These are phyloP conservation scores for Helotiales sp. DNA, from an alignment of 2,329 filamentous ascomycete genomes.

Conservation along the genomic window DNA sequence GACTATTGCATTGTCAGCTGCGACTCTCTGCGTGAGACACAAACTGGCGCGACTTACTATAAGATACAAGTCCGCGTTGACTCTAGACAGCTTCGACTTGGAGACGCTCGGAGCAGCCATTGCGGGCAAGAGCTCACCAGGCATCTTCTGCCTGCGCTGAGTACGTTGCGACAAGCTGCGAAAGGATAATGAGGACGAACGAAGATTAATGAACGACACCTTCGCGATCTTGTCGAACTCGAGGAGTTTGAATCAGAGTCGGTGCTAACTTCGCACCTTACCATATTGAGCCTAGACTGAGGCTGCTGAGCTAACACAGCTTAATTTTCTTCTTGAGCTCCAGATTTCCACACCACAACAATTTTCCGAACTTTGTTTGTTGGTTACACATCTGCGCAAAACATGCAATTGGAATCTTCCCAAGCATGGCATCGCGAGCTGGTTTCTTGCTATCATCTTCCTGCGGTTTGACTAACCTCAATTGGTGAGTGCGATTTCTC, in stretches of 20 bases:
- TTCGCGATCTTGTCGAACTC: conserved; percentile 20
- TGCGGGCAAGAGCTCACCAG: conserved; percentile 37
- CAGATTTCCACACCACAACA: background rate
- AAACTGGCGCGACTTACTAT: conserved; percentile 32
- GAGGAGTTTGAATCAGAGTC: conserved; percentile 23
- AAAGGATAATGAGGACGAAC: conserved; percentile 16
- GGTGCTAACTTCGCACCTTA: conserved; percentile 17
- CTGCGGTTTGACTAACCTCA: conserved; percentile 1
- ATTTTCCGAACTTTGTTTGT: background rate
- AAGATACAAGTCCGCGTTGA: conserved; percentile 37
- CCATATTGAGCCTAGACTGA: background rate
- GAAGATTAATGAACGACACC: conserved; percentile 13
- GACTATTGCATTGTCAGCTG: conserved; percentile 49
- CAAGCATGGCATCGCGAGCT: background rate
- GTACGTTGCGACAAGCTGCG: conserved; percentile 25
- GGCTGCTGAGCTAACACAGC: background rate
- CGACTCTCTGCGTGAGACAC: background rate
- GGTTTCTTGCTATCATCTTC: background rate
- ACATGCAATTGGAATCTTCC: no score
- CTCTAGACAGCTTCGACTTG: conserved; percentile 31
- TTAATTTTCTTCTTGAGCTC: background rate
- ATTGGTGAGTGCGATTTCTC: conserved; percentile 12
- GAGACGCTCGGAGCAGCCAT: conserved; percentile 35
- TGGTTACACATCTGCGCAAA: no score
- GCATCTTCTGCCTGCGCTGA: conserved; percentile 34